Evolutionary conservation across 192 early-diverging fungal genomes (phyloP).

Genomic region (Mortierella hygrophila): DNA sequence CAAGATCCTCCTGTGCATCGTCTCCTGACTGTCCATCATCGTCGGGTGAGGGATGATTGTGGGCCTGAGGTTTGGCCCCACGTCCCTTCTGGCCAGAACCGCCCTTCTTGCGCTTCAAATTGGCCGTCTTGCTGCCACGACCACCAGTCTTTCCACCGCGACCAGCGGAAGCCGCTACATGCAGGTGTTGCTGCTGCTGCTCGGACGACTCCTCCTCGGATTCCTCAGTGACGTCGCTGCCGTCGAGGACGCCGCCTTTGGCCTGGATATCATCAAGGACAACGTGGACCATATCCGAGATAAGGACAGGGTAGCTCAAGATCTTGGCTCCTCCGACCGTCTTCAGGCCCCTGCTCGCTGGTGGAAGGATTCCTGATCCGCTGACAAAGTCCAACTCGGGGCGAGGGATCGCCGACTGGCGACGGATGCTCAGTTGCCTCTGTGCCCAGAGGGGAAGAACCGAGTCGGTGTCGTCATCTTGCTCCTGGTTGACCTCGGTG

Average conservation of each 20-base stretch:
- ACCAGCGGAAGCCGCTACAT: not conserved
- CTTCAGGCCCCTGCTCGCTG: slow-evolving; percentile 30
- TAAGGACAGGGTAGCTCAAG: slow-evolving; percentile 41
- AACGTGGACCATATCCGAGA: slow-evolving; percentile 41
- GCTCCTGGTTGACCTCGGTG: not conserved
- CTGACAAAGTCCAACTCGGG: slow-evolving; percentile 42
- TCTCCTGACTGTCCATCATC: slow-evolving; percentile 20
- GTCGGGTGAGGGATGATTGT: not conserved
- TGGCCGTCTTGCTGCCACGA: not conserved
- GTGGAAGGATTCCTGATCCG: slow-evolving; percentile 44
- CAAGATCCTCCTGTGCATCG: slow-evolving; percentile 3
- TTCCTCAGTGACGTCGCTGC: slow-evolving; percentile 20
- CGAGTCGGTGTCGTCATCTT: not conserved
- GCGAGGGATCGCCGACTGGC: slow-evolving; percentile 47
- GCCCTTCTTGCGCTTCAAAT: slow-evolving; percentile 30
- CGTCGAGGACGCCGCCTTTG: slow-evolving; percentile 23
- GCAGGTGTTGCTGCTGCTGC: slow-evolving; percentile 1
- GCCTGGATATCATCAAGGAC: slow-evolving; percentile 34
- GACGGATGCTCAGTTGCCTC: slow-evolving; percentile 40
- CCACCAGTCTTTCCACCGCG: not conserved
- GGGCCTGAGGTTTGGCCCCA: slow-evolving; percentile 8
- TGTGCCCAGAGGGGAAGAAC: slow-evolving; percentile 42
- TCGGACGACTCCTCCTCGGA: slow-evolving; percentile 10
- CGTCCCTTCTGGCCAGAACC: not conserved
- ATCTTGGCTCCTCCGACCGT: slow-evolving; percentile 46